Conservation (phyloP, 1,284 basidiomycete species). For the Cryptococcus neoformans region DNA sequence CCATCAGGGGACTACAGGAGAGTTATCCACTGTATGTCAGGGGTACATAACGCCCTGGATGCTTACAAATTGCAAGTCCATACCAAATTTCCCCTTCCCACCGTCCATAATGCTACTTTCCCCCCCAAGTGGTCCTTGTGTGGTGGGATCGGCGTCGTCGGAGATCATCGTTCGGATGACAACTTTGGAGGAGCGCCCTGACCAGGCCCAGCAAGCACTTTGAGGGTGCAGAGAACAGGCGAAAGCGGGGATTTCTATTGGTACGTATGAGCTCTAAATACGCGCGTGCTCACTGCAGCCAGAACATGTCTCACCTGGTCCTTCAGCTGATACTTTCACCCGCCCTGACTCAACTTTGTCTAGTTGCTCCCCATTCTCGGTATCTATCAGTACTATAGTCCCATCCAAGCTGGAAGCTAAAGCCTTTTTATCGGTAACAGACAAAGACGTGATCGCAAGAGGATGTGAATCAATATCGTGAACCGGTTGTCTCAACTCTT, state of each 20-base stretch:
- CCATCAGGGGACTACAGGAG: constrained; percentile 73
- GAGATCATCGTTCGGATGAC: constrained; percentile 27
- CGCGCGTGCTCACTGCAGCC: no score
- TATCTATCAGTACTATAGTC: constrained; percentile 66
- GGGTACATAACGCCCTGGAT: constrained; percentile 1
- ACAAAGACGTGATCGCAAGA: constrained; percentile 68
- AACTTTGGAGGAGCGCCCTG: constrained; percentile 72
- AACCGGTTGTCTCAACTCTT: constrained; percentile 59
- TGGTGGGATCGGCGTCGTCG: constrained; percentile 48
- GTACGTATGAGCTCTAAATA: not conserved
- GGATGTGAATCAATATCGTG: constrained; percentile 65
- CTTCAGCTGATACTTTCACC: constrained; percentile 56
- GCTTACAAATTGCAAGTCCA: constrained; percentile 73
- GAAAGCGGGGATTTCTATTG: constrained; percentile 59
- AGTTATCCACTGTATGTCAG: not conserved
- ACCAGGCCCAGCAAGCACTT: constrained; percentile 69
- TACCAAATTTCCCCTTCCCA: constrained; percentile 75
- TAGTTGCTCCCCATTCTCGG: constrained; percentile 58
- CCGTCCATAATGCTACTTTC: constrained; percentile 54
- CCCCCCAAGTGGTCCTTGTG: constrained; percentile 54
- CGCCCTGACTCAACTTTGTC: constrained; percentile 70
- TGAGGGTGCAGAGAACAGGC: constrained; percentile 72
- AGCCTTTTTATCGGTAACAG: constrained; percentile 63
- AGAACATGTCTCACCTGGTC: constrained; percentile 59
- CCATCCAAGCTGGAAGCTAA: constrained; percentile 79